Conservation (phyloP, 2,329 filamentous ascomycete species). For the Epichloe aotearoae region DNA sequence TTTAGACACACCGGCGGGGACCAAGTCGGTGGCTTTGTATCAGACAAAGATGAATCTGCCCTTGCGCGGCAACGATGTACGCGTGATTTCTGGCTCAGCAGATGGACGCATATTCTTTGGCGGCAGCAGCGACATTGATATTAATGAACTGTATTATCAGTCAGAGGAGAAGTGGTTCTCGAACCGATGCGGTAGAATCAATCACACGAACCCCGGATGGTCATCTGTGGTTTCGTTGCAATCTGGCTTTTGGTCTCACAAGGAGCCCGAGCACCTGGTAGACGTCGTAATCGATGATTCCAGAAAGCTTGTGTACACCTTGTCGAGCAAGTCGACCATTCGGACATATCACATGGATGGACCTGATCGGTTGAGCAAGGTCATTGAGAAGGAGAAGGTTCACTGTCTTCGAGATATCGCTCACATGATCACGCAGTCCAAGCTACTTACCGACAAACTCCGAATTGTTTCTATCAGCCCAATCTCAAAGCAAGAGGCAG, state of each 20-base stretch:
- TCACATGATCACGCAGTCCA: constrained; percentile 69
- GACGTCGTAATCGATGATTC: constrained; percentile 84
- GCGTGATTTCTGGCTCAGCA: constrained; percentile 66
- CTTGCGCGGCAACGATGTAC: constrained; percentile 63
- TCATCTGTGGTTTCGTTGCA: constrained; percentile 45
- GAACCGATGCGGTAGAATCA: constrained; percentile 73
- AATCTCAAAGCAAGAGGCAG: constrained; percentile 66
- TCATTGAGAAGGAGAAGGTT: constrained; percentile 52
- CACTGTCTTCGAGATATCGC: constrained; percentile 59
- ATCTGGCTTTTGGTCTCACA: constrained; percentile 36
- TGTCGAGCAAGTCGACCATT: constrained; percentile 80
- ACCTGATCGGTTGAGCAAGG: constrained; percentile 44
- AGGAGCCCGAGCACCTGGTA: constrained; percentile 49
- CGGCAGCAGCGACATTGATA: constrained; percentile 66
- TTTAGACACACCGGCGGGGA: constrained; percentile 51
- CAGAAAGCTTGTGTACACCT: constrained; percentile 76
- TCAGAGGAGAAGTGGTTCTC: constrained; percentile 97
- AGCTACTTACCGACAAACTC: constrained; percentile 55
- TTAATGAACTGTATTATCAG: constrained; percentile 91
- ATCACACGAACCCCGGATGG: constrained; percentile 69
- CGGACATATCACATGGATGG: constrained; percentile 79
- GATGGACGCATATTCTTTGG: constrained; percentile 90
- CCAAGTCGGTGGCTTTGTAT: constrained; percentile 65
- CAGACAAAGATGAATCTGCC: constrained; percentile 76
- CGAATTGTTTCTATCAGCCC: constrained; percentile 74